Conservation (phyloP, 805 yeast genomes). For the Barnettozyma wickerhamii region DNA sequence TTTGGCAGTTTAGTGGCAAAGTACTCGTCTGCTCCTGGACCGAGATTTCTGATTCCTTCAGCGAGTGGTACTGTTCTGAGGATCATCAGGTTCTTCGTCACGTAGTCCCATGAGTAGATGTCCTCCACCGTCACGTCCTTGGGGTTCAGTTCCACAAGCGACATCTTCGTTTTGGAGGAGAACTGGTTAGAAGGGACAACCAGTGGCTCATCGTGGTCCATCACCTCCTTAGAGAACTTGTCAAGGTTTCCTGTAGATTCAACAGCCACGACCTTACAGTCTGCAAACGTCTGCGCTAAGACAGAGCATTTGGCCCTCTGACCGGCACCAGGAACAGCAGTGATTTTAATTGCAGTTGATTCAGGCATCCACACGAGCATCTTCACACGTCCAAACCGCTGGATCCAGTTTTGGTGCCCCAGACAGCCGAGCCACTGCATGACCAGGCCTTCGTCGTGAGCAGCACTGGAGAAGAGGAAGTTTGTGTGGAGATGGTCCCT, state of each 20-base stretch:
- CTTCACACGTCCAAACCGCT: slow-evolving; percentile 66
- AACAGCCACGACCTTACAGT: slow-evolving; percentile 51
- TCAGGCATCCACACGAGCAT: slow-evolving; percentile 68
- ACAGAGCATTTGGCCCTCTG: slow-evolving; percentile 60
- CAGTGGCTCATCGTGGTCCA: slow-evolving; percentile 27
- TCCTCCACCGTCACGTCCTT: slow-evolving; percentile 36
- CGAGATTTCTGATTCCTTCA: slow-evolving; percentile 51
- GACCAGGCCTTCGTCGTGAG: slow-evolving; percentile 61
- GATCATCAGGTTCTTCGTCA: slow-evolving; percentile 57
- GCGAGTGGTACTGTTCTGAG: slow-evolving; percentile 39
- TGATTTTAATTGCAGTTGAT: slow-evolving; percentile 53
- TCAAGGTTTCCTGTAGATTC: slow-evolving; percentile 24
- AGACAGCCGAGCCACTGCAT: slow-evolving; percentile 74
- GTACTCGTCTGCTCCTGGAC: slow-evolving; percentile 76
- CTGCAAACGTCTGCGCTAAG: slow-evolving; percentile 60
- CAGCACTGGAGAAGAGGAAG: slow-evolving; percentile 55
- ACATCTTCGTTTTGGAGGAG: slow-evolving; percentile 22
- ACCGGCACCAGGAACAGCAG: slow-evolving; percentile 48
- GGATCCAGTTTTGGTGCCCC: slow-evolving; percentile 69
- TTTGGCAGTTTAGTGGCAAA: slow-evolving; percentile 31
- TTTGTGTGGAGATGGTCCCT: slow-evolving; percentile 45
- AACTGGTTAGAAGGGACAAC: slow-evolving; percentile 27
- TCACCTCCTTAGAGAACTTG: slow-evolving; percentile 16
- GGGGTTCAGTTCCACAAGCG: slow-evolving; percentile 55
- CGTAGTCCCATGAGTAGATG: slow-evolving; percentile 60